Evolutionary conservation across 202 grass and related monocot species (phyloP).

Genomic region (Alloteropsis angusta): DNA sequence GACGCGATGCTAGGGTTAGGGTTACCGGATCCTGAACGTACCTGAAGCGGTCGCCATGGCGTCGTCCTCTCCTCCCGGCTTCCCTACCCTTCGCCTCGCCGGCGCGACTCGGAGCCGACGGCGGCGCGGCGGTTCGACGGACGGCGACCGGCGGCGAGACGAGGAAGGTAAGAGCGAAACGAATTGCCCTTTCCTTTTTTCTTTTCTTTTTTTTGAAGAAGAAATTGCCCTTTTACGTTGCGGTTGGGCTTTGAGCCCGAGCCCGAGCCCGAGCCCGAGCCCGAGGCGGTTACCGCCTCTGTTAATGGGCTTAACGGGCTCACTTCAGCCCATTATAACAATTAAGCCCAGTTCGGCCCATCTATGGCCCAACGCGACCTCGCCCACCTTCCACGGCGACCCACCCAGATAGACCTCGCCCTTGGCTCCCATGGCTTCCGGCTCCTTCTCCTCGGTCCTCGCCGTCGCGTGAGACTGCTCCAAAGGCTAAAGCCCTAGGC

Average conservation of each 20-base stretch:
- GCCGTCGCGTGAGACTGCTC: conserved; percentile 10
- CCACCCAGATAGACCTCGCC: conserved; percentile 26
- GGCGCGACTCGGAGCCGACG: neutral
- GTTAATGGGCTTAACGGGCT: neutral
- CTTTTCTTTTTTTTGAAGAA: too few relatives aligned
- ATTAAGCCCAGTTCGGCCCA: neutral
- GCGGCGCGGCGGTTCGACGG: neutral
- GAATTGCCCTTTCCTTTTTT: neutral
- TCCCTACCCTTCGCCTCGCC: neutral
- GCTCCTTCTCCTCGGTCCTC: conserved; percentile 1
- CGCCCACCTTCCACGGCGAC: conserved; percentile 19
- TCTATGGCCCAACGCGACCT: neutral
- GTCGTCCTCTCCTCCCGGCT: neutral
- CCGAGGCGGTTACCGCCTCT: neutral
- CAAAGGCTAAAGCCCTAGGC: conserved; percentile 46
- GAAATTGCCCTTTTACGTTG: too few relatives aligned
- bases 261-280: neutral
- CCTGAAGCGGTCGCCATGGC: conserved; percentile 52
- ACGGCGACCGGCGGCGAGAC: neutral
- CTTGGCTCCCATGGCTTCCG: conserved; percentile 4
- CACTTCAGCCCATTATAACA: too few relatives aligned
- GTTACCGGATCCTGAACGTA: neutral
- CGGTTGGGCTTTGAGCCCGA: neutral
- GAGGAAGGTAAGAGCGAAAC: conserved; percentile 8
- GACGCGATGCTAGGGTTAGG: neutral